Evolutionary conservation across 2,329 filamentous ascomycete species (phyloP).

Genomic region (Curvularia eragrostidis): DNA sequence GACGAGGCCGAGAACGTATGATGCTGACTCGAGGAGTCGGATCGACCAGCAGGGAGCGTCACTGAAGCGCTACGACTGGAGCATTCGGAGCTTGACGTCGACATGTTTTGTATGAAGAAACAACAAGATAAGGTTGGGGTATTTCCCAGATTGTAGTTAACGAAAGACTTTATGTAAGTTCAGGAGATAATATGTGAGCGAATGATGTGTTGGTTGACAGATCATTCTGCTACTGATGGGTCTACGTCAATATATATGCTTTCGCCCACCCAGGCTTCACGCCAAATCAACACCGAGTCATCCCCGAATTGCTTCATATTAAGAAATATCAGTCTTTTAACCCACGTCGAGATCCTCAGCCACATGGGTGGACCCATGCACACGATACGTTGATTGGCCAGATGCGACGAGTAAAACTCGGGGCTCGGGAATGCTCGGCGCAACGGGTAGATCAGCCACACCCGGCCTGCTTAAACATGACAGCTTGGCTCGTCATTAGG

Average conservation of each 20-base stretch:
- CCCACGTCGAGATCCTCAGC: constrained; percentile 3
- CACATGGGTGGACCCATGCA: neutral
- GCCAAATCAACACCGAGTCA: constrained; percentile 17
- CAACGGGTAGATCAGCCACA: constrained; percentile 5
- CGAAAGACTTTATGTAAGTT: neutral
- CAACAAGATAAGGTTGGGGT: neutral
- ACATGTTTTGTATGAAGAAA: constrained; percentile 8
- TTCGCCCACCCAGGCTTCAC: neutral
- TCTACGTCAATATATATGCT: constrained; percentile 3
- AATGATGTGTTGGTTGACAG: neutral
- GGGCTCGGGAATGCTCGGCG: constrained; percentile 19
- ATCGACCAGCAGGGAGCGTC: constrained; percentile 1
- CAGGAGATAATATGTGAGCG: neutral
- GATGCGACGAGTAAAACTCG: constrained; percentile 8
- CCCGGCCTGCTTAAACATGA: neutral
- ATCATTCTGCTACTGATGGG: neutral
- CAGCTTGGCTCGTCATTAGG: neutral
- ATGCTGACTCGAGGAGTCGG: constrained; percentile 6
- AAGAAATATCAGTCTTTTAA: neutral
- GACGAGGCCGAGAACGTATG: constrained; percentile 17
- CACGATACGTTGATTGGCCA: neutral
- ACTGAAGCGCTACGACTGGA: constrained; percentile 16
- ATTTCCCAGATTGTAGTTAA: neutral
- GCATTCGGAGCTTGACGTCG: constrained; percentile 10
- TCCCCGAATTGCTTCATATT: constrained; percentile 17